Evolutionary conservation across 306 rosid genomes (phyloP).

Genomic region (Rosa rugosa): DNA sequence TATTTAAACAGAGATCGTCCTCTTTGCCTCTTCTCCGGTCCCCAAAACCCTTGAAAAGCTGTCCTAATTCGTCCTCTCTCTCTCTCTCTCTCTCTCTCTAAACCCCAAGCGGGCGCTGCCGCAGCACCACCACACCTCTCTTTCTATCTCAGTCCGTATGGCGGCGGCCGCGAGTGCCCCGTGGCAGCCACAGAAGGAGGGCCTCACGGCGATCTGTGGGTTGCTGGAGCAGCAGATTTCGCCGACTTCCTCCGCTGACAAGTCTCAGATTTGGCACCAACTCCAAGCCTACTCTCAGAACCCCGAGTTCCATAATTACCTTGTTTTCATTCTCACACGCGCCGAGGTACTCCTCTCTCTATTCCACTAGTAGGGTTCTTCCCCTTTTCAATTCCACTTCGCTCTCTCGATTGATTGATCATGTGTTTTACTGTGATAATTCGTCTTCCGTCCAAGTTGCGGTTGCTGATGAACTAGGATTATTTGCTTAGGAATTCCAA

Average conservation of each 20-base stretch:
- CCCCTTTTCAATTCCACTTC: not conserved
- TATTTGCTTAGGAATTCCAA: not conserved
- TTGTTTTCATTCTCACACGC: conserved; percentile 82
- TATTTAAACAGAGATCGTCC: conserved; percentile 21
- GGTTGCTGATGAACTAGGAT: not conserved
- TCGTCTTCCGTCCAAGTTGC: too few relatives aligned
- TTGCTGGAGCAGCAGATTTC: conserved; percentile 97
- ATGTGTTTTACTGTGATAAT: not conserved
- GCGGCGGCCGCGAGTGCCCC: conserved; percentile 71
- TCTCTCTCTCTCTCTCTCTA: conserved; percentile 5
- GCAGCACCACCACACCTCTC: conserved; percentile 17
- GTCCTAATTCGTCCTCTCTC: conserved; percentile 13
- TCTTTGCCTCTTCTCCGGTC: conserved; percentile 19
- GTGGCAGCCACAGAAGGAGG: conserved; percentile 95
- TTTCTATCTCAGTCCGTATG: conserved; percentile 27
- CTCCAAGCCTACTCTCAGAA: conserved; percentile 85
- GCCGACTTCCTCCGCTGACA: conserved; percentile 75
- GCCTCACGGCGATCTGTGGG: conserved; percentile 91
- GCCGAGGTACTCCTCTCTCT: conserved; percentile 58
- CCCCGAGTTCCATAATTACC: conserved; percentile 96
- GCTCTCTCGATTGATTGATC: conserved; percentile 3
- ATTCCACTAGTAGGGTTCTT: conserved; percentile 8
- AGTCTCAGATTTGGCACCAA: conserved; percentile 98
- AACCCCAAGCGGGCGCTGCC: conserved; percentile 5
- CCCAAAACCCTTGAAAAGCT: conserved; percentile 20